These are phyloP conservation scores for Pseudogymnoascus sp. DNA, from an alignment of 2,329 filamentous ascomycete species.

Conservation along the genomic window DNA sequence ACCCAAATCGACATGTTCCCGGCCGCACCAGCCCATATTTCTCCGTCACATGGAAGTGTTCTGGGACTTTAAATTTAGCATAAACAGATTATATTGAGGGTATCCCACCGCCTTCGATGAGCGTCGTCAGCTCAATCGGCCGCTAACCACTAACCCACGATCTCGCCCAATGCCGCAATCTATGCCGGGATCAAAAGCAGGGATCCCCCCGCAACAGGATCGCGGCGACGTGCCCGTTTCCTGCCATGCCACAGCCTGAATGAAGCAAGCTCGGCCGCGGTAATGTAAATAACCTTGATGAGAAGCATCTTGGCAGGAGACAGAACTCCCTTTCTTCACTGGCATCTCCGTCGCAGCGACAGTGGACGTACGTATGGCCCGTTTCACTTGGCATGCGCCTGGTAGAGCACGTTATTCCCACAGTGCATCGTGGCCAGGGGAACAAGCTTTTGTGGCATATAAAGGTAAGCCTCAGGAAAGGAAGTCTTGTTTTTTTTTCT, in stretches of 20 bases:
- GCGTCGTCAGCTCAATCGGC: constrained; percentile 2
- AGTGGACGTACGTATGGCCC: neutral
- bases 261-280: neutral
- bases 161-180: neutral
- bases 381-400: constrained; percentile 2
- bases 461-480: neutral
- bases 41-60: neutral
- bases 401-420: neutral
- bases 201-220: neutral
- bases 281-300: neutral
- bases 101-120: neutral
- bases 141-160: neutral
- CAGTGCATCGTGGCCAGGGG: neutral
- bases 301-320: neutral
- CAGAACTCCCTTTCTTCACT: neutral
- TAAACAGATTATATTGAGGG: neutral
- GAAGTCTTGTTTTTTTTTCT: neutral
- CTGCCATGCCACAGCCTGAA: neutral
- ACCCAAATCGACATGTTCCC: neutral
- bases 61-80: neutral
- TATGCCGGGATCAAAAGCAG: neutral
- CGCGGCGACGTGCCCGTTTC: neutral
- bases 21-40: neutral
- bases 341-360: neutral
- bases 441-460: constrained; percentile 1